Evolutionary conservation across 2,329 filamentous ascomycete genomes (phyloP), one percentile per base, ranked within the genome.

Genomic region (Sporothrix luriei): DNA sequence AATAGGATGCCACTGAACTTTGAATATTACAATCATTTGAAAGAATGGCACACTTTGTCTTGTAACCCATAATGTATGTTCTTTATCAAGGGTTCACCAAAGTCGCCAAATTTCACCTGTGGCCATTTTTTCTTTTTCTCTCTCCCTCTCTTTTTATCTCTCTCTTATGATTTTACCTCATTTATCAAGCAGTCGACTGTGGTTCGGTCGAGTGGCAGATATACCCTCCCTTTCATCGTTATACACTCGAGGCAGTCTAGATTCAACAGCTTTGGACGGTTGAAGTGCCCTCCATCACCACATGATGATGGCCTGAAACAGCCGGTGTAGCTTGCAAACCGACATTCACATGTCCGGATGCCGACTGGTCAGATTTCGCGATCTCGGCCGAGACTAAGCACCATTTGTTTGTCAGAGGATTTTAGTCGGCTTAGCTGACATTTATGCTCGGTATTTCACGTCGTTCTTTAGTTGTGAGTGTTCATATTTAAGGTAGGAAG

Each of bases 291-390:
- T 61, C 33, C 33, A 11, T 38, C 9, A n/a, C 14, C 5, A n/a
- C 33, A n/a, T n/a, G 19, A 43, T 61, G 33, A 11, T 43, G 21
- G 55, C 43, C 55, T 61, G 55, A 61, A 61, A 61, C 55, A 38
- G 43, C 55, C 55, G 55, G 55, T 61, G 55, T 24, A n/a, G 55
- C n/a, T 61, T 10, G 55, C n/a, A 61, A 24, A 19, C 55, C 55
- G 14, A 43, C 55, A 21, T 21, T 61, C 19, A 13, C 33, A 43
- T 43, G 55, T 24, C n/a, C 3, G 10, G 24, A 61, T 24, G 4
- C 43, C 33, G 55, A 61, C 33, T 61, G n/a, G 16, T 61, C 55
- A 61, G 55, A 24, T 61, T 61, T 61, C 33, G 24, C 14, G 24
- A 21, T 61, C 38, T 40, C 10, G 33, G 9, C 55, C 19, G 33